Conservation (phyloP, 192 early-diverging fungal genomes). For the Coemansia sp. region DNA sequence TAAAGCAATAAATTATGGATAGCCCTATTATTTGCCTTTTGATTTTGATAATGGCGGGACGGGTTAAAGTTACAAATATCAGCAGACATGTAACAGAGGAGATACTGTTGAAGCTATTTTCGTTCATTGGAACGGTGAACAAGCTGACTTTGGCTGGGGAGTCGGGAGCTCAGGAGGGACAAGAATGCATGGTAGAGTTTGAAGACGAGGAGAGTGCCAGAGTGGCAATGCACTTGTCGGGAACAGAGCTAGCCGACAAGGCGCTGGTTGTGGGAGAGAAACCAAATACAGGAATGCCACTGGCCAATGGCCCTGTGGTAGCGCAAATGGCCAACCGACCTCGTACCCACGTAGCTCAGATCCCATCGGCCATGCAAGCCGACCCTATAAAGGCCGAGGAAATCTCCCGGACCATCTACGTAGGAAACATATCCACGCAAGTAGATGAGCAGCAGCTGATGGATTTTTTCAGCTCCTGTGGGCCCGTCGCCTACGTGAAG, state of each 20-base stretch:
- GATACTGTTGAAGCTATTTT: conserved; percentile 60
- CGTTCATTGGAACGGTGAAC: conserved; percentile 47
- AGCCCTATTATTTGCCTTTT: too few species aligned
- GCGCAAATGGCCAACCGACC: conserved; percentile 35
- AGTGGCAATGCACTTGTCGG: conserved; percentile 63
- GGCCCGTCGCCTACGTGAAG: conserved; percentile 67
- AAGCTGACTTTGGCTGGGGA: background rate
- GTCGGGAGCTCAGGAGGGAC: conserved; percentile 1
- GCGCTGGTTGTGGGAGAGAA: conserved; percentile 61
- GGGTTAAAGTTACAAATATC: conserved; percentile 61
- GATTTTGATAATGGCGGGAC: background rate
- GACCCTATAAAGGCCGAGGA: conserved; percentile 72
- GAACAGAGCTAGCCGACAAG: conserved; percentile 65
- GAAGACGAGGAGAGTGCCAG: conserved; percentile 42
- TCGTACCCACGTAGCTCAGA: conserved; percentile 44
- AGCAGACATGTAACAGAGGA: conserved; percentile 58
- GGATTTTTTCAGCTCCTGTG: conserved; percentile 60
- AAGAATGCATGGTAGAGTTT: conserved; percentile 67
- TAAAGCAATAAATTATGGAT: too few species aligned
- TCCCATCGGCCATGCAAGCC: conserved; percentile 54
- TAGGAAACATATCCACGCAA: conserved; percentile 63
- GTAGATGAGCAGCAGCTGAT: conserved; percentile 63
- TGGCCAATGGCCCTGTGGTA: conserved; percentile 47
- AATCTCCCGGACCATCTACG: conserved; percentile 73
- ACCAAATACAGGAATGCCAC: conserved; percentile 33